Percentiles rank a stretch among this genome's conserved stretches.
Conservation (phyloP, 176 grass and related monocot genomes). For the Ampelocalamus luodianensis region DNA sequence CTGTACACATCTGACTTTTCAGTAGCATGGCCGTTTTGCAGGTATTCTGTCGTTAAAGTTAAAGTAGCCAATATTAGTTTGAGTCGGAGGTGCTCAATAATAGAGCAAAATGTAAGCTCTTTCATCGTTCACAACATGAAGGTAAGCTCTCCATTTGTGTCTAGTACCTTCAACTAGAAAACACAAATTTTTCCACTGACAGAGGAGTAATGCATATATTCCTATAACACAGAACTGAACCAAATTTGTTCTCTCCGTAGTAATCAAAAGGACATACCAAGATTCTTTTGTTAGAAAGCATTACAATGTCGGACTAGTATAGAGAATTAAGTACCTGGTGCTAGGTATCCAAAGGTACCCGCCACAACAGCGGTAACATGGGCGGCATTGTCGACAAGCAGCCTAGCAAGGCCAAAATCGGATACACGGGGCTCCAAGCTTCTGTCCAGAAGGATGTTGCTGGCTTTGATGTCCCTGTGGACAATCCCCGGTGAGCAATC, state of each 20-base stretch:
- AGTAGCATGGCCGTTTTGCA: slow-evolving; percentile 81
- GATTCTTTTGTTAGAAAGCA: neutral
- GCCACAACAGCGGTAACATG: slow-evolving; percentile 92
- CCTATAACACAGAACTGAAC: neutral
- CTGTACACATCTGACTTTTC: slow-evolving; percentile 94
- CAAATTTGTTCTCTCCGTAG: neutral
- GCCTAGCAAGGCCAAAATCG: slow-evolving; percentile 86
- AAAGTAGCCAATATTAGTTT: neutral
- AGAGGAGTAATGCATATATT: neutral
- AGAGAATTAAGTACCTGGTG: slow-evolving; percentile 61
- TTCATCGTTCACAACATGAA: neutral
- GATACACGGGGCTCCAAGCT: slow-evolving; percentile 85
- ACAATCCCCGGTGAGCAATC: slow-evolving; percentile 90
- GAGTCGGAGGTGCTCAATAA: neutral
- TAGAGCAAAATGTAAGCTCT: neutral
- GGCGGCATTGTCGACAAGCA: slow-evolving; percentile 71
- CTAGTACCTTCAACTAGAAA: neutral
- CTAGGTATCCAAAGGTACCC: slow-evolving; percentile 86
- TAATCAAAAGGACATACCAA: neutral
- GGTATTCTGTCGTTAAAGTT: slow-evolving; percentile 65
- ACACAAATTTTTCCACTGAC: neutral
- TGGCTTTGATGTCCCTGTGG: slow-evolving; percentile 93
- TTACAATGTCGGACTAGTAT: neutral
- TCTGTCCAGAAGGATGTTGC: slow-evolving; percentile 92
- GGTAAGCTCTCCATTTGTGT: neutral